Evolutionary conservation across 106 monocot species (phyloP).

Genomic region (Platanthera zijinensis): DNA sequence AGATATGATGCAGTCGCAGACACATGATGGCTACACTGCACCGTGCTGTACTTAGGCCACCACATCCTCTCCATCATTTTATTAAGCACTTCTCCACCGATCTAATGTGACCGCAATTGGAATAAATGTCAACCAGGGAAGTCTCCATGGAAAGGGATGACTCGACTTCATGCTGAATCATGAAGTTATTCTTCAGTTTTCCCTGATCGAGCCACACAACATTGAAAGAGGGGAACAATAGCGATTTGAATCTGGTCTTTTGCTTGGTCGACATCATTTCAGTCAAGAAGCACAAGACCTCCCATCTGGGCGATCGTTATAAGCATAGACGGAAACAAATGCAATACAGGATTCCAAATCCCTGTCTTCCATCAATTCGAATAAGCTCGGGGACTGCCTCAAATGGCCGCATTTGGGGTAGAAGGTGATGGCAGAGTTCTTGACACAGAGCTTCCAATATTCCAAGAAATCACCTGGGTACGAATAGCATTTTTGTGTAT

Average conservation of each 20-base stretch:
- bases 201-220: conserved; percentile 44
- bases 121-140: conserved; percentile 36
- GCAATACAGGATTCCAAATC: conserved; percentile 74
- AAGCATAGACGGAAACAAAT: conserved; percentile 37
- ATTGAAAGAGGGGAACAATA: conserved; percentile 38
- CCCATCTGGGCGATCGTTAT: conserved; percentile 27
- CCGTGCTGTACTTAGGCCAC: conserved; percentile 14
- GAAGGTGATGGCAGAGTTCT: conserved; percentile 55
- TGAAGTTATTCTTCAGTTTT: conserved; percentile 33
- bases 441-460: not conserved
- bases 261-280: conserved; percentile 24
- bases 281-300: conserved; percentile 28
- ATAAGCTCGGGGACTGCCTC: conserved; percentile 18
- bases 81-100: conserved; percentile 22
- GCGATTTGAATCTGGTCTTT: conserved; percentile 53
- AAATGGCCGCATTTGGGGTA: conserved; percentile 50
- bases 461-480: too few species aligned
- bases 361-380: conserved; percentile 30
- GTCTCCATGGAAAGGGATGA: conserved; percentile 32
- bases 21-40: too few species aligned
- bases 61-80: conserved; percentile 18
- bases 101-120: conserved; percentile 28
- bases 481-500: too few species aligned
- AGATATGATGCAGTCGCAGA: too few species aligned
- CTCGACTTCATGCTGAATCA: conserved; percentile 16